Base-by-base conservation (phyloP, 2,329 filamentous ascomycete species). In the Verticillium dahliae region DNA sequence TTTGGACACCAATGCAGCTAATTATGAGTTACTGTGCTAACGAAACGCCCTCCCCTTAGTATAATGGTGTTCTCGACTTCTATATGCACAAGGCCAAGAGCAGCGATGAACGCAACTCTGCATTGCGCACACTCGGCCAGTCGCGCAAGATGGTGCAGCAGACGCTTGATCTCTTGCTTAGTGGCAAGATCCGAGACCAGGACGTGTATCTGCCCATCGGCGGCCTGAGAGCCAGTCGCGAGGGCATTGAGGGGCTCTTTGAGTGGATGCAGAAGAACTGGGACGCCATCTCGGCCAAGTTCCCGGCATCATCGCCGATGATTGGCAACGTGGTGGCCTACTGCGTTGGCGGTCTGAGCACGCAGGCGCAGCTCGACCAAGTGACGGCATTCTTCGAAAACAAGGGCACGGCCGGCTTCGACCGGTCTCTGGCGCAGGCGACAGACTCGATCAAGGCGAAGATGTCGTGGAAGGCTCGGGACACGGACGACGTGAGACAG, bases 171-270 rank as follows among this genome's bases (percentile, higher is more conserved):
- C 81, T 97, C 65, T 83, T 92, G 37, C 82, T 93, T 62, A 86
- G 87, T 73, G 86, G 88, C 64, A 89, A 96, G 67, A 90, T 97
- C 76, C 96, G 96, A 81, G 92, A 90, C 66, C 94, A 97, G 75
- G 94, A 98, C 74, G 88, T 97, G 66, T 97, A 97, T 78, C 87
- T 97, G 72, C 93, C 94, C 1, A 85, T 95, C 45, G 85, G 86
- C 38, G 90, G 90, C 7, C 84, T 98, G 34, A 86, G 93, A 62
- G 85, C 85, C 60, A 91, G 96, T 72, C 79, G 86, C 7, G 86
- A 87, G 54, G 94, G 94, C 67, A 90, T 96, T 61, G 80, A 90
- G 62, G 90, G 90, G 7, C 83, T 97, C 62, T 97, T 90, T 83
- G 76, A 74, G 18, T 98, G 91, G 90, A 82, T 96, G 80, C 90